These are phyloP conservation scores for Penicillium sp. DNA, from an alignment of 2,329 filamentous ascomycete species.

Conservation along the genomic window DNA sequence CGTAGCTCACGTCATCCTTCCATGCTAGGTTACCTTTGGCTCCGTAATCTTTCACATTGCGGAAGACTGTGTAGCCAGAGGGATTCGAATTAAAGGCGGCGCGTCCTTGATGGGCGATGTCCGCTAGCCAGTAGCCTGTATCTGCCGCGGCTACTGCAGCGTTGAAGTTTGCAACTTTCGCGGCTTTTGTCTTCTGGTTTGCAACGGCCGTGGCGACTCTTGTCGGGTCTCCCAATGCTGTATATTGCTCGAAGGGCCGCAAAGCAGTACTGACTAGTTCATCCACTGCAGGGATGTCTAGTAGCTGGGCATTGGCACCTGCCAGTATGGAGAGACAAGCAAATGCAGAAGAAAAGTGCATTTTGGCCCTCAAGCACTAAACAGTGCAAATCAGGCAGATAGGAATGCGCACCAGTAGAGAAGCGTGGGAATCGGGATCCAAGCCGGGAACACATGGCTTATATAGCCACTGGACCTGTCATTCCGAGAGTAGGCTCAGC, in stretches of 20 bases:
- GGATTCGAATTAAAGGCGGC: slow-evolving; percentile 29
- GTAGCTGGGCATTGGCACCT: slow-evolving; percentile 16
- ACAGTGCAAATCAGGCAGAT: neutral
- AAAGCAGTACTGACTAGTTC: slow-evolving; percentile 17
- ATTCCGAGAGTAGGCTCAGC: slow-evolving; percentile 2
- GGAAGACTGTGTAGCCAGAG: slow-evolving; percentile 27
- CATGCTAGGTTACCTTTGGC: slow-evolving; percentile 27
- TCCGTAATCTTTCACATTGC: slow-evolving; percentile 34
- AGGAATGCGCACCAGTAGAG: neutral
- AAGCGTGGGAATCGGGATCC: neutral
- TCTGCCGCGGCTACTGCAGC: slow-evolving; percentile 12
- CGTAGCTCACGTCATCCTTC: slow-evolving; percentile 28
- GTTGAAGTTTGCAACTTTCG: neutral
- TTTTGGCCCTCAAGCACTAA: slow-evolving; percentile 11
- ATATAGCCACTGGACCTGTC: neutral
- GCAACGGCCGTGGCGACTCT: neutral
- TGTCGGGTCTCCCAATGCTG: slow-evolving; percentile 16
- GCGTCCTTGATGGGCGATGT: slow-evolving; percentile 33
- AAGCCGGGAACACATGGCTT: slow-evolving; percentile 12
- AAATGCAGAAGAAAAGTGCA: slow-evolving; percentile 17
- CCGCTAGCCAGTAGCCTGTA: slow-evolving; percentile 32
- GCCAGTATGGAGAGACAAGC: slow-evolving; percentile 17
- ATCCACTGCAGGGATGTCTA: slow-evolving; percentile 22
- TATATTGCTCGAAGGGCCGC: slow-evolving; percentile 17
- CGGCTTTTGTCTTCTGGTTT: neutral